phyloP scores from a whole-genome alignment of 2,329 filamentous ascomycete genomes.

The Colletotrichum chrysophilum region DNA sequence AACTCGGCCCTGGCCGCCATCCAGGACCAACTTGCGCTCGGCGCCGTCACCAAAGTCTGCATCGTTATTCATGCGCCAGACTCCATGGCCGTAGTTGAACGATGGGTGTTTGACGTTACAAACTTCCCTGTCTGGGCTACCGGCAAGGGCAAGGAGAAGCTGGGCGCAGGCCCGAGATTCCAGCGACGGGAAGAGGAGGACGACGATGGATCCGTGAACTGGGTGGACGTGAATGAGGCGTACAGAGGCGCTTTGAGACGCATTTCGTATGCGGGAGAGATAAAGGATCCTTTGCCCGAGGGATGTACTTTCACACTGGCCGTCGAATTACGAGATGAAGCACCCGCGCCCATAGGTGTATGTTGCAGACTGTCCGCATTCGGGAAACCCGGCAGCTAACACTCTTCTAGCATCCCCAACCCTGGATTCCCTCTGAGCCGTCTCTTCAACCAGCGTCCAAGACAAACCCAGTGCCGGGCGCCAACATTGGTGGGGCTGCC shows the following conservation, averaged over 20 bases:
- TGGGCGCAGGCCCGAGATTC: slow-evolving; percentile 29
- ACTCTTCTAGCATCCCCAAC: slow-evolving; percentile 56
- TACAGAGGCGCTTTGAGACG: slow-evolving; percentile 71
- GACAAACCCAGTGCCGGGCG: slow-evolving; percentile 30
- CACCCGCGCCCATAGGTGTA: slow-evolving; percentile 63
- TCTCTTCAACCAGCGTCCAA: slow-evolving; percentile 46
- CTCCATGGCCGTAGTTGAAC: slow-evolving; percentile 54
- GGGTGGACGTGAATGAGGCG: slow-evolving; percentile 72
- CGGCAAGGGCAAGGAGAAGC: slow-evolving; percentile 13
- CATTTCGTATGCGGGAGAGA: slow-evolving; percentile 64
- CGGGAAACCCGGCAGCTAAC: background rate
- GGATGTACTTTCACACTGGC: slow-evolving; percentile 79
- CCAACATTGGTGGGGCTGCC: slow-evolving; percentile 38
- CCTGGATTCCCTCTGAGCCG: slow-evolving; percentile 64
- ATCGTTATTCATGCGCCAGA: slow-evolving; percentile 50
- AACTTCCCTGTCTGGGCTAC: slow-evolving; percentile 51
- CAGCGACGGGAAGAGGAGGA: slow-evolving; percentile 26
- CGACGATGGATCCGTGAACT: slow-evolving; percentile 44
- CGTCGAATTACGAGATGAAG: slow-evolving; percentile 71
- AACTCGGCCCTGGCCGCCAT: slow-evolving; percentile 79
- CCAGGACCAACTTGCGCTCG: slow-evolving; percentile 69
- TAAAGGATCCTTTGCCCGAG: slow-evolving; percentile 61
- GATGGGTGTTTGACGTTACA: slow-evolving; percentile 66
- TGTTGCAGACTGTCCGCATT: slow-evolving; percentile 28
- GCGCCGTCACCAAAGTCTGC: slow-evolving; percentile 50